Percentiles rank a stretch among this genome's conserved stretches.
Conservation (phyloP, 2,329 filamentous ascomycete species). For the Scedosporium apiospermum region DNA sequence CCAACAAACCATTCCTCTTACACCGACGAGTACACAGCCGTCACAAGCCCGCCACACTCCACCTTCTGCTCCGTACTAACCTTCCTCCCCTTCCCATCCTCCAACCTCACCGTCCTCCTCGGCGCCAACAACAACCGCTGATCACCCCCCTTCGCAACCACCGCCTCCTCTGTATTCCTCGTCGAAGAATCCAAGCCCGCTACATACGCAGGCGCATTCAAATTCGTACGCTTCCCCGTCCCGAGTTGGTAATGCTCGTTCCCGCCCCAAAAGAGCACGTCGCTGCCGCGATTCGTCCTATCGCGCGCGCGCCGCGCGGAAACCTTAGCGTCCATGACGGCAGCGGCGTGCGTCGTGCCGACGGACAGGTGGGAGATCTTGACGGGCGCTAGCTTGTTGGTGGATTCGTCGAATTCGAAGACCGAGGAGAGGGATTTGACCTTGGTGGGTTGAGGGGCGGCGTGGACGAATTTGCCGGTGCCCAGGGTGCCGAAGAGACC, state of each 20-base stretch:
- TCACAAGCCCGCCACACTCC: conserved; percentile 75
- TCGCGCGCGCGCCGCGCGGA: conserved; percentile 44
- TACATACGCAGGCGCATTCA: conserved; percentile 68
- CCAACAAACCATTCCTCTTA: conserved; percentile 17
- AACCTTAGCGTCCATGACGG: conserved; percentile 67
- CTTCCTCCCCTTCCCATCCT: conserved; percentile 51
- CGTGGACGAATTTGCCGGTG: conserved; percentile 81
- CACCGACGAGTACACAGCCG: conserved; percentile 67
- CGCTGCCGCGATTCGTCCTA: conserved; percentile 71
- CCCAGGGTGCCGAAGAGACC: conserved; percentile 79
- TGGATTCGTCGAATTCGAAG: conserved; percentile 75
- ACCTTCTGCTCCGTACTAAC: conserved; percentile 77
- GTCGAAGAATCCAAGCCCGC: conserved; percentile 57
- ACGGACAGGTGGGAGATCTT: conserved; percentile 63
- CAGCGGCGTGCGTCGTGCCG: conserved; percentile 72
- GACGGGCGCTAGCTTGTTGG: conserved; percentile 63
- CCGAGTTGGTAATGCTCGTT: conserved; percentile 93
- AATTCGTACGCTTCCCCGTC: conserved; percentile 78
- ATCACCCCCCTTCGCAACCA: conserved; percentile 48
- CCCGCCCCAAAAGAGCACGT: conserved; percentile 87
- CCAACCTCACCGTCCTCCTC: conserved; percentile 56
- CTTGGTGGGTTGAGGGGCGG: conserved; percentile 68
- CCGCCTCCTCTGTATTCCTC: conserved; percentile 9
- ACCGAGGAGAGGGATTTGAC: conserved; percentile 76
- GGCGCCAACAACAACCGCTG: conserved; percentile 77